Base-by-base conservation (phyloP, 2,329 filamentous ascomycete species). In the Phoma sp. region DNA sequence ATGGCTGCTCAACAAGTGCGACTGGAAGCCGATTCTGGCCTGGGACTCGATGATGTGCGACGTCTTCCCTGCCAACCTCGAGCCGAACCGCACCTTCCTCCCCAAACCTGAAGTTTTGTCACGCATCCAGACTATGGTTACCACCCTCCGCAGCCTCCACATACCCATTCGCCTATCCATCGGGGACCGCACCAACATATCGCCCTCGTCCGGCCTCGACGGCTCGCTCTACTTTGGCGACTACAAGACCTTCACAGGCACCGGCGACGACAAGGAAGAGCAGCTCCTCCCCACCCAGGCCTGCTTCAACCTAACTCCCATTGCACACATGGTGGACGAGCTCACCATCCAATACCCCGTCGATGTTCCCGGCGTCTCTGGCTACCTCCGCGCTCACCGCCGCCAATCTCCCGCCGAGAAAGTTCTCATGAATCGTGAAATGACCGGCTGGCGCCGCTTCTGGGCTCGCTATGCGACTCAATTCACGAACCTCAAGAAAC, bases 21-120 rank as follows among this genome's bases (percentile, higher is more conserved):
- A 62, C 33, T 74, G 71, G 70, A 71, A 64, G 40, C 71, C 72
- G 0, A 65, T 71, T 10, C 58, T 74, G 1, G 60, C 65, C 7
- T 74, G 71, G 72, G 71, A 73, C 15, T 61, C 36, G 25, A 66
- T 74, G 68, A 73, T 73, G 70, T 74, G 68, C 46, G 72, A 74
- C 37, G 71, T 71, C 2, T 74, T 74, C 28, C 72, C 72, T 5
- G 67, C 64, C 1, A 74, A 74, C 42, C 61, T 74, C 14, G 69
- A 72, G 42, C 61, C 64, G 9, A 65, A 42, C 29, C 59, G 65
- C 29, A 62, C 61, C 1, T 64, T 72, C 34, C 62, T 72, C 5
- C 66, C 69, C 3, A 74, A 73, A 46, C 48, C 57, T 12, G 68
- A 74, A 15, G 62, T 74, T 12, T 34, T 74, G 5, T 59, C 60